Conservation (phyloP, 1,139 yeast genomes). For the Saccharomyces uvarum region DNA sequence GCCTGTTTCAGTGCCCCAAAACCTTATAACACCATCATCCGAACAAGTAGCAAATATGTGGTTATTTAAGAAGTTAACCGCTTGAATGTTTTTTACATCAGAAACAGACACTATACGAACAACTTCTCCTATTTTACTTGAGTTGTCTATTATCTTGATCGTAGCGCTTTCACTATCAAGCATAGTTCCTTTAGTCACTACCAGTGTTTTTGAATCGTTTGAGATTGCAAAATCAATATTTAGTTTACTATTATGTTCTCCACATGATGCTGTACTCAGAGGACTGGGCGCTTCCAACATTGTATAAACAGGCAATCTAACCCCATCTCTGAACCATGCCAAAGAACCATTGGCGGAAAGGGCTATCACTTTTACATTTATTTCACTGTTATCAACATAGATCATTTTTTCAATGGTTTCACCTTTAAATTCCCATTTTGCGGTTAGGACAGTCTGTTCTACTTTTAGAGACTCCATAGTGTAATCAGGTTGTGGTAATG, state of each 20-base stretch:
- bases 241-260: constrained; percentile 1
- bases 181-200: background rate
- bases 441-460: constrained; percentile 9
- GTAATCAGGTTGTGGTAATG: constrained; percentile 2
- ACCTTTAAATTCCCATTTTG: constrained; percentile 25
- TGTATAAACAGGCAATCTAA: constrained; percentile 17
- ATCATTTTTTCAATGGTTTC: constrained; percentile 22
- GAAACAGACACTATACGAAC: constrained; percentile 16
- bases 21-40: constrained; percentile 20
- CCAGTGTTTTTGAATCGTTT: background rate
- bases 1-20: constrained; percentile 23
- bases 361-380: constrained; percentile 17
- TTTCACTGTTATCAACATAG: constrained; percentile 10
- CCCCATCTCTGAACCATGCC: constrained; percentile 27
- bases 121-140: constrained; percentile 19
- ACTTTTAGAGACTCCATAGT: constrained; percentile 7
- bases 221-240: constrained; percentile 1
- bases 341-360: constrained; percentile 25
- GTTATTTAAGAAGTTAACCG: constrained; percentile 21
- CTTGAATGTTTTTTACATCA: constrained; percentile 12
- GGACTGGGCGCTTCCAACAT: constrained; percentile 1
- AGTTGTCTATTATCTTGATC: constrained; percentile 22
- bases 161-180: constrained; percentile 14
- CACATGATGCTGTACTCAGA: background rate
- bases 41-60: constrained; percentile 23